Evolutionary conservation across 768 basidiomycete species (phyloP).

Genomic region (Dioszegia hungarica): DNA sequence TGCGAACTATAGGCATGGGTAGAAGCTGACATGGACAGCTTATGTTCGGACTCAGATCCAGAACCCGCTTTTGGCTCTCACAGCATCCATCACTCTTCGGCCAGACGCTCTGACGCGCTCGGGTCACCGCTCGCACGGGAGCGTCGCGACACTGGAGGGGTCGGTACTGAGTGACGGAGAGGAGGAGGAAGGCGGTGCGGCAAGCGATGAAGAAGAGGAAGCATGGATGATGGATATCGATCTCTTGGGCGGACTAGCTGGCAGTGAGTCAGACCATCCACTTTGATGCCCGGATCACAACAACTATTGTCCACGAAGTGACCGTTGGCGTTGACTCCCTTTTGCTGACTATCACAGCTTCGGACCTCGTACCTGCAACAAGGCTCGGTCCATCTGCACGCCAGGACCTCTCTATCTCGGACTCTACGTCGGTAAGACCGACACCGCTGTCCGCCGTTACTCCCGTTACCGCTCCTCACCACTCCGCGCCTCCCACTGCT

Average conservation of each 20-base stretch:
- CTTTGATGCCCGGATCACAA: too few relatives aligned
- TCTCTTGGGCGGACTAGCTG: constrained; percentile 58
- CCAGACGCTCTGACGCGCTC: constrained; percentile 50
- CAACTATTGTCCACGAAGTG: too few relatives aligned
- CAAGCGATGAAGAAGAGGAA: constrained; percentile 29
- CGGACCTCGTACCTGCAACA: constrained; percentile 58
- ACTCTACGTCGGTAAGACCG: constrained; percentile 49
- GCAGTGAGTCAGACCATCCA: constrained; percentile 18
- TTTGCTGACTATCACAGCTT: constrained; percentile 10
- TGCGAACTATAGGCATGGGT: not conserved
- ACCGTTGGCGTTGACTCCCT: too few relatives aligned
- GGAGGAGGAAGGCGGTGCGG: constrained; percentile 49
- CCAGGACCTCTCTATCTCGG: constrained; percentile 59
- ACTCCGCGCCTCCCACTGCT: constrained; percentile 56
- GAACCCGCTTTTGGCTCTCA: constrained; percentile 77
- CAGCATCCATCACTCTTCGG: constrained; percentile 78
- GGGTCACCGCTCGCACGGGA: constrained; percentile 3
- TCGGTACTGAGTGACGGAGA: constrained; percentile 44
- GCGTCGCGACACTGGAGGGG: constrained; percentile 27
- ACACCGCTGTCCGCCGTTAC: constrained; percentile 47
- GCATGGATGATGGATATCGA: constrained; percentile 63
- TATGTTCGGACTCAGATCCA: constrained; percentile 65
- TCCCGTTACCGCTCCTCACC: constrained; percentile 42
- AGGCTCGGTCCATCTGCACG: constrained; percentile 68
- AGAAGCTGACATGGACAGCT: constrained; percentile 53